Base-by-base conservation (phyloP, 2,329 filamentous ascomycete genomes). In the Pseudogymnoascus sp. region DNA sequence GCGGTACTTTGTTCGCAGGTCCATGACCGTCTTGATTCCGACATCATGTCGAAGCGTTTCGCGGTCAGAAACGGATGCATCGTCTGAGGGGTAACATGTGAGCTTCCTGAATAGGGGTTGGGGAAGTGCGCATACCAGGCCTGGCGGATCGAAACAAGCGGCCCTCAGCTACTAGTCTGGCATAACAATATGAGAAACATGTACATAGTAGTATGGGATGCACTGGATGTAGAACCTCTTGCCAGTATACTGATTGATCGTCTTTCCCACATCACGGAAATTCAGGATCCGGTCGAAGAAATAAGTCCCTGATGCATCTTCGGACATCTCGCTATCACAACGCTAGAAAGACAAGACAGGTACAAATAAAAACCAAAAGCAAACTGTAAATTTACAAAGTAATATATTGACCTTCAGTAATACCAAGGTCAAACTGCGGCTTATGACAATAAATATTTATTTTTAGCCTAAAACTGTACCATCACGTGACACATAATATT, bases 211-310 rank as follows among this genome's bases (percentile, higher is more conserved):
- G 5, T 12, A 56, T 33, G 16, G n/a, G 28, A 8, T 33, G 16
- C 16, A 40, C 42, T 42, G 53, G 62, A 62, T 25, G 64, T 70
- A 76, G 68, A 77, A 86, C 86, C 78, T 81, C 66, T 77, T 76
- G 23, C 80, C 80, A 4, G 84, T 73, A 65, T 81, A 81, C 25
- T 75, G 71, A 69, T 92, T 92, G 68, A 91, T 79, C 0, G 84
- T 85, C 66, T 79, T 77, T 42, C 86, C 89, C 47, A 92, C 86
- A 78, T 93, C 90, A 63, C 90, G 84, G 71, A 92, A 91, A 73
- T 93, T 93, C 69, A 87, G 76, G 60, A 92, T 80, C 61, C 80
- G 81, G 64, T 86, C 78, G 67, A 88, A 78, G 10, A 64, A 25
- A 31, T 60, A 40, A 8, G 33, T 40, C 28, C 28, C 28, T 18